These are phyloP conservation scores for Sporothrix protearum DNA, from an alignment of 2,329 filamentous ascomycete species.

Conservation along the genomic window DNA sequence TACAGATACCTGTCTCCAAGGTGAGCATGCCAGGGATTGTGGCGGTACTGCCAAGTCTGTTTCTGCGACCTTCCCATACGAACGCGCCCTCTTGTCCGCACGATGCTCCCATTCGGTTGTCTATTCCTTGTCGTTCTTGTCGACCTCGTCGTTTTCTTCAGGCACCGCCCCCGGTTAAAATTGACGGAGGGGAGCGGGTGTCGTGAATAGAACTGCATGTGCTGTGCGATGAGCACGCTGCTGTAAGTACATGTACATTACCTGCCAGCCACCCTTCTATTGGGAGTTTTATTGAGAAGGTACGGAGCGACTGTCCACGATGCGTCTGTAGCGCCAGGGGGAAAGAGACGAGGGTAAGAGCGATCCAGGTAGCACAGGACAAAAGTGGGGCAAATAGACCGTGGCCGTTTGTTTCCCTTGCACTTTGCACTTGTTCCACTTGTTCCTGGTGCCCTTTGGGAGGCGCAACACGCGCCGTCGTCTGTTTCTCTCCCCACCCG, in stretches of 20 bases:
- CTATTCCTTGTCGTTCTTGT: not conserved
- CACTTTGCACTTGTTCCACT: no score
- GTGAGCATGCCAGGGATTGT: conserved; percentile 3
- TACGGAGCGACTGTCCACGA: no score
- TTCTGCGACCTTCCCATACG: conserved; percentile 11
- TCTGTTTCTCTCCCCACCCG: not conserved
- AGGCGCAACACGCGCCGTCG: not conserved
- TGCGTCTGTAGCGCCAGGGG: conserved; percentile 16
- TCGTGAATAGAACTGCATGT: conserved; percentile 1
- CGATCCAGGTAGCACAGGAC: conserved; percentile 19
- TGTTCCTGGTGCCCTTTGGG: not conserved
- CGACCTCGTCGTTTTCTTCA: not conserved
- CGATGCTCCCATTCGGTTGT: not conserved
- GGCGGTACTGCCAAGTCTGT: conserved; percentile 16
- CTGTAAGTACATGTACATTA: conserved; percentile 1
- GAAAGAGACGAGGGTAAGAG: conserved; percentile 6
- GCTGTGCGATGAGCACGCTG: not conserved
- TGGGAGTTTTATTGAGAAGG: not conserved
- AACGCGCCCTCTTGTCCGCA: not conserved
- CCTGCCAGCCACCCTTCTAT: not conserved
- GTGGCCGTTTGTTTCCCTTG: conserved; percentile 16
- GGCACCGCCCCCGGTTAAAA: conserved; percentile 15
- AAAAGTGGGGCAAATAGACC: conserved; percentile 11
- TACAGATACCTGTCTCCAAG: not conserved
- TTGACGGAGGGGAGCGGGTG: conserved; percentile 1